Evolutionary conservation across 495 filamentous ascomycete species (phyloP), one percentile per base, ranked within the genome.

Genomic region (Trichoderma reesei): DNA sequence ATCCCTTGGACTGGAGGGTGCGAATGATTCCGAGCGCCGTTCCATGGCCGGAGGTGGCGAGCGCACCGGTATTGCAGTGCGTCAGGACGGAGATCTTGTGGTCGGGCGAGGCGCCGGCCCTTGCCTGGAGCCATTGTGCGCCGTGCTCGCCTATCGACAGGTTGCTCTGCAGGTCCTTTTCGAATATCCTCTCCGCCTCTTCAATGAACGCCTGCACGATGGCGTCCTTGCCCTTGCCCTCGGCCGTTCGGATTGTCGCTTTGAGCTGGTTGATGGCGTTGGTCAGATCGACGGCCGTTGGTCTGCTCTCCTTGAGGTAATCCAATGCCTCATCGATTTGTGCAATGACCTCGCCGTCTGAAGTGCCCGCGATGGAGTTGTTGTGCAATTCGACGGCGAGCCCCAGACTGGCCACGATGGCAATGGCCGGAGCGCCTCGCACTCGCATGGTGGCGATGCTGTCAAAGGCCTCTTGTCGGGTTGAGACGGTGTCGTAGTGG

Each of bases 41-140:
- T 63, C 94, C 94, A 72, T 97, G 96, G 64, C 94, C 94, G 14
- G 94, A 93, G 16, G 94, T 98, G 46, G 94, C 94, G 59, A 98
- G 86, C 48, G 92, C 96, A 83, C 94, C 95, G 3, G 94, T 98
- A 73, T 98, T 98, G 76, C 94, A 98, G 75, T 98, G 94, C 31
- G 94, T 98, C 67, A 98, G 73, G 38, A 98, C 86, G 10, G 86
- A 87, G 18, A 86, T 80, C 71, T 78, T 79, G 59, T 72, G 78
- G 39, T 79, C 71, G 54, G 70, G 68, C 62, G 73, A 69, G 64
- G 75, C 71, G 48, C 70, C 69, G 68, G 76, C 75, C 67, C 79
- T 74, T 63, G 74, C 67, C 63, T 76, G 72, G 41, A 98, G 86
- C 90, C 93, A 98, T 67, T 86, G 83, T 4, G 91, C 90, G 11